Evolutionary conservation across 495 filamentous ascomycete species (phyloP), one percentile per base, ranked within the genome.

Genomic region (Penicillium salamii): DNA sequence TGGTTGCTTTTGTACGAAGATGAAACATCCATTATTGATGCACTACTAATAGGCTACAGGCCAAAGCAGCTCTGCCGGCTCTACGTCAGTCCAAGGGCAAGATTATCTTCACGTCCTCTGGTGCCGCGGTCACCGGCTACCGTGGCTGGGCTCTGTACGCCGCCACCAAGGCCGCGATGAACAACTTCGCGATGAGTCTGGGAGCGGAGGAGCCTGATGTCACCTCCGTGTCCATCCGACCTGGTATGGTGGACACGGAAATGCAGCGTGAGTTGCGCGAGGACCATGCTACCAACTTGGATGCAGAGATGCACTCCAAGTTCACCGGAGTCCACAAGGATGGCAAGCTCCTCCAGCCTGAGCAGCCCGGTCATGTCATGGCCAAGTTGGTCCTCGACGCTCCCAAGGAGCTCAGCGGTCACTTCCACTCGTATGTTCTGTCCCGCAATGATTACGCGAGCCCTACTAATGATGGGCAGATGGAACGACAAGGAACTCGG

Each of bases 241-340:
- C 93, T 0, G 93, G 93, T 5, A 85, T 90, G 49, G 83, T 93
- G 20, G 88, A 97, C 61, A 98, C 93, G 2, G 88, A 90, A 33
- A 98, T 98, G 93, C 93, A 97, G 65, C 78, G 79, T 38, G 81
- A 86, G 38, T 76, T 98, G 28, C 76, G 93, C 46, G 85, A 91
- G 33, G 75, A 81, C 42, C 88, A 92, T 57, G 63, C 68, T 24
- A 64, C 65, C 0, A 74, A 67, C 15, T 86, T 97, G 86, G 74
- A 84, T 38, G 68, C 72, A 18, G 75, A 83, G 42, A 78, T 85
- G 51, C 79, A 81, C 49, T 70, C 78, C n/a, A 86, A 80, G 58
- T 97, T 96, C 61, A 72, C 75, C 14, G 62, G 74, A 13, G 77
- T 89, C 48, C 78, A 91, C 62, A 75, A 78, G 60, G 66, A 72